Evolutionary conservation across 768 basidiomycete species (phyloP).

Genomic region (Cystoderma amianthinum): DNA sequence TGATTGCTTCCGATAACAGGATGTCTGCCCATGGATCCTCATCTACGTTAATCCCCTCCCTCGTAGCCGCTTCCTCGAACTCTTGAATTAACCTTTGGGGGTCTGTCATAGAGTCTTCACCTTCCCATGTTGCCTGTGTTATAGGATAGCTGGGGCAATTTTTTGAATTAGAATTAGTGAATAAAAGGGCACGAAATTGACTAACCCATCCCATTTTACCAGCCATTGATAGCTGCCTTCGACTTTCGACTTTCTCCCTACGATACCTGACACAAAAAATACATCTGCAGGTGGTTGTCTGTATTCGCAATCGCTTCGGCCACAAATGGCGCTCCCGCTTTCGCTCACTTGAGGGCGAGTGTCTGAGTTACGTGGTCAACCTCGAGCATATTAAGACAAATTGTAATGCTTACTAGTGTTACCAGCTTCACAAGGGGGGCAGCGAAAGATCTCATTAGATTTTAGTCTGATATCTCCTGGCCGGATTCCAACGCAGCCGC

Average conservation of each 20-base stretch:
- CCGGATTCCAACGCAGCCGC: slow-evolving; percentile 38
- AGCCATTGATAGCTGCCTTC: slow-evolving; percentile 24
- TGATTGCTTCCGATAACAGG: slow-evolving; percentile 22
- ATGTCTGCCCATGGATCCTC: slow-evolving; percentile 13
- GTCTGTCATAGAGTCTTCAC: slow-evolving; percentile 18
- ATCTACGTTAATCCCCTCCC: slow-evolving; percentile 21
- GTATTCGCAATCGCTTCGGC: slow-evolving; percentile 19
- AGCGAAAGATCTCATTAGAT: slow-evolving; percentile 22
- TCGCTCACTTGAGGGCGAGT: slow-evolving; percentile 4
- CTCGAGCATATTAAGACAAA: background rate
- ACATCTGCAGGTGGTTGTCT: slow-evolving; percentile 7
- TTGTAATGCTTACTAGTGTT: slow-evolving; percentile 17
- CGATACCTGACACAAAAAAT: slow-evolving; percentile 25
- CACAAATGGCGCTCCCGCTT: slow-evolving; percentile 9
- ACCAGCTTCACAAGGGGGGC: slow-evolving; percentile 30
- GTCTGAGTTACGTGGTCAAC: slow-evolving; percentile 2
- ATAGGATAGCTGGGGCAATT: slow-evolving; percentile 21
- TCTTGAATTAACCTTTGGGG: slow-evolving; percentile 17
- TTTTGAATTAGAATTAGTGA: background rate
- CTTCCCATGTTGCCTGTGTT: slow-evolving; percentile 28
- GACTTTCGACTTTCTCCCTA: slow-evolving; percentile 20
- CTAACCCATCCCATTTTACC: slow-evolving; percentile 34
- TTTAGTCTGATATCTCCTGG: slow-evolving; percentile 28
- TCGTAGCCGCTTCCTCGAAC: slow-evolving; percentile 18
- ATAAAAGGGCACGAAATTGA: background rate